These are phyloP conservation scores for Alternaria sp. DNA, from an alignment of 2,329 filamentous ascomycete genomes.

Conservation along the genomic window DNA sequence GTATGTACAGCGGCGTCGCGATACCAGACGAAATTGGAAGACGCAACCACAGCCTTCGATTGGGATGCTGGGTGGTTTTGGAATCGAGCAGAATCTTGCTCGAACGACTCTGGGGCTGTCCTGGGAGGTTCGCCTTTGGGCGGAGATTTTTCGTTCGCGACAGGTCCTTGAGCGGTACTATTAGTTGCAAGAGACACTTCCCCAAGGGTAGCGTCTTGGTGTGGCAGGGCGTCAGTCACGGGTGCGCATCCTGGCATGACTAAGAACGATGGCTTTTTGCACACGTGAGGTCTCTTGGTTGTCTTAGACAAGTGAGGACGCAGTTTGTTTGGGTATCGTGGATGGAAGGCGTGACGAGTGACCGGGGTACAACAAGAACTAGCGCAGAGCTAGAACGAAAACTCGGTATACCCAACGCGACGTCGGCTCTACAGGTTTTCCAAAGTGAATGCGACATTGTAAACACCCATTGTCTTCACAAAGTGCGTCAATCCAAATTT, in stretches of 20 bases:
- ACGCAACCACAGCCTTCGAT: neutral
- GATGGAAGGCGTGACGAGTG: neutral
- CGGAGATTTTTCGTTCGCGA: neutral
- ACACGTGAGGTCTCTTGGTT: neutral
- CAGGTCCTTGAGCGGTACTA: neutral
- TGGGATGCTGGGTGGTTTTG: neutral
- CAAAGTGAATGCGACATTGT: neutral
- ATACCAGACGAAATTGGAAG: slow-evolving; percentile 10
- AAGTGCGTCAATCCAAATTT: neutral
- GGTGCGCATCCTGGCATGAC: neutral
- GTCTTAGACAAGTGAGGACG: neutral
- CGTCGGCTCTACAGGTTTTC: neutral
- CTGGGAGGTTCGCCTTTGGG: neutral
- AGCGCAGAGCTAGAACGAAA: neutral
- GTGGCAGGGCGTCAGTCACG: neutral
- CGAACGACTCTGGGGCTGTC: neutral
- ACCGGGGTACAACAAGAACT: neutral
- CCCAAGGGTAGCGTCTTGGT: neutral
- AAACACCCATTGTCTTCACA: neutral
- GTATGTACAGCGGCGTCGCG: slow-evolving; percentile 27
- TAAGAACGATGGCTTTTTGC: neutral
- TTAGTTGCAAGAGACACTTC: neutral
- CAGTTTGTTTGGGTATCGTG: neutral
- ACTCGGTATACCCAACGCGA: neutral
- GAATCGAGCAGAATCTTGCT: neutral